Evolutionary conservation across 257 asterid species (phyloP).

Genomic region (Petunia axillaris): DNA sequence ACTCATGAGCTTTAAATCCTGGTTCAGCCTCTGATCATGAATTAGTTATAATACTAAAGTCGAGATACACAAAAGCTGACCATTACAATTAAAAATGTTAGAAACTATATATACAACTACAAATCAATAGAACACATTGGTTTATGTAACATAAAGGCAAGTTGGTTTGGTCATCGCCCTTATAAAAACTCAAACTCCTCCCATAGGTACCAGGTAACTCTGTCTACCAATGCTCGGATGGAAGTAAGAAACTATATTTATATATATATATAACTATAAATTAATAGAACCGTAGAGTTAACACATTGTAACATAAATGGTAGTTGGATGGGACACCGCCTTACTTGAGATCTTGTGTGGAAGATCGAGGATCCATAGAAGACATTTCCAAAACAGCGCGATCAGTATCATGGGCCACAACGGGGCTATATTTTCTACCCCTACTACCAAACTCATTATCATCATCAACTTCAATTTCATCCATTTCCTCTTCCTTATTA

Average conservation of each 20-base stretch:
- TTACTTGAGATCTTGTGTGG: conserved; percentile 37
- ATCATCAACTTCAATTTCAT: conserved; percentile 37
- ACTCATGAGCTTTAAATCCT: too few species aligned
- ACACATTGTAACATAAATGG: neutral
- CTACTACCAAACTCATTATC: conserved; percentile 31
- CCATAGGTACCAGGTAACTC: too few species aligned
- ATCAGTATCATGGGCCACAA: conserved; percentile 46
- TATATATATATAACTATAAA: neutral
- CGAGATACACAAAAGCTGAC: too few species aligned
- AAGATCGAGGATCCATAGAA: conserved; percentile 40
- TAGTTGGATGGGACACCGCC: neutral
- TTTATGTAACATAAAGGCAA: too few species aligned
- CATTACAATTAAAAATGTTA: too few species aligned
- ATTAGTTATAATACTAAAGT: too few species aligned
- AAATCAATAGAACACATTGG: too few species aligned
- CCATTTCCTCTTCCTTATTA: conserved; percentile 30
- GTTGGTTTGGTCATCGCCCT: too few species aligned
- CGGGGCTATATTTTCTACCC: conserved; percentile 36
- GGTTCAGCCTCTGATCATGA: too few species aligned
- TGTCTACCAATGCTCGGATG: too few species aligned
- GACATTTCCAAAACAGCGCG: conserved; percentile 50
- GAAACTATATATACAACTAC: too few species aligned
- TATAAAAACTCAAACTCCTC: too few species aligned
- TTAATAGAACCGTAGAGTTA: neutral
- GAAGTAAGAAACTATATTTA: neutral